Conservation (phyloP, 106 monocot species). For the Dendrobium huoshanense region DNA sequence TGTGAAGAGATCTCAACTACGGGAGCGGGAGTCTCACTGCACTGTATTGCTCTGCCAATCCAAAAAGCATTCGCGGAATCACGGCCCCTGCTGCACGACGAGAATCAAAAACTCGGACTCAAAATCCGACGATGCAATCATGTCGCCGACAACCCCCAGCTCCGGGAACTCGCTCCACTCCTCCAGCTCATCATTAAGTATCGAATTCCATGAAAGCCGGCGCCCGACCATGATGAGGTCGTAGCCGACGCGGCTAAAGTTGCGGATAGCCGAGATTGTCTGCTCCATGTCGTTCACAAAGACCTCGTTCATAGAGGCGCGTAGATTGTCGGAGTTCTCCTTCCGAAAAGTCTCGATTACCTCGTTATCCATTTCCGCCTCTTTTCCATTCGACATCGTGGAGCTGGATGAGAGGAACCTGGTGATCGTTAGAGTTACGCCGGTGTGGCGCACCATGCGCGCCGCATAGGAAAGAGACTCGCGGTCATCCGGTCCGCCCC, state of each 20-base stretch:
- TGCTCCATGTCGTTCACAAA: constrained; percentile 35
- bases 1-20: too few species aligned
- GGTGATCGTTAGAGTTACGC: constrained; percentile 17
- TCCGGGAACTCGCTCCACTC: constrained; percentile 25
- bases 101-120: constrained; percentile 8
- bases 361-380: constrained; percentile 9
- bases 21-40: too few species aligned
- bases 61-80: neutral
- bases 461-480: constrained; percentile 29
- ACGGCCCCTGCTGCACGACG: constrained; percentile 19
- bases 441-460: constrained; percentile 20
- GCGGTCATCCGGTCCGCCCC: constrained; percentile 50
- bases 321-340: constrained; percentile 13
- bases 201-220: constrained; percentile 9
- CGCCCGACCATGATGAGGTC: constrained; percentile 44
- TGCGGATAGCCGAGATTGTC: constrained; percentile 18
- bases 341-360: constrained; percentile 12
- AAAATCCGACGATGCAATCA: constrained; percentile 12
- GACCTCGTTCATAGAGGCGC: constrained; percentile 21
- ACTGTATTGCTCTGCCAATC: neutral
- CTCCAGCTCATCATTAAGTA: constrained; percentile 9
- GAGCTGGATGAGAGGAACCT: constrained; percentile 4
- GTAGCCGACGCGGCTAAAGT: constrained; percentile 38
- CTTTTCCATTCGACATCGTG: neutral
- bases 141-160: constrained; percentile 19